These are phyloP conservation scores for Xylaria sp. DNA, from an alignment of 2,329 filamentous ascomycete genomes.

Conservation along the genomic window DNA sequence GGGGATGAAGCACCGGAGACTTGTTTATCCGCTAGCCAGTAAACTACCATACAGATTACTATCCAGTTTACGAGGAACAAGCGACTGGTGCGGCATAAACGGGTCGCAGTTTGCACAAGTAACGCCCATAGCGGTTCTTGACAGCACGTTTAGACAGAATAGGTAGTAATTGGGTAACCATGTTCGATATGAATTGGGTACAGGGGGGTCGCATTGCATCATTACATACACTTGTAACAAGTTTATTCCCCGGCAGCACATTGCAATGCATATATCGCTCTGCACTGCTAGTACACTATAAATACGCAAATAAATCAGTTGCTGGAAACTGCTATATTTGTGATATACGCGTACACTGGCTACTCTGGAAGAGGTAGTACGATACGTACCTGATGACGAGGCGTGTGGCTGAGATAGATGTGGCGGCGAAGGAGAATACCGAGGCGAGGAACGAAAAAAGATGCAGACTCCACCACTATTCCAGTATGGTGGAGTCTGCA, in stretches of 20 bases:
- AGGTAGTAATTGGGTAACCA: background rate
- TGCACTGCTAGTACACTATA: background rate
- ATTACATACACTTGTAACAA: slow-evolving; percentile 19
- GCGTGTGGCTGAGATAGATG: slow-evolving; percentile 15
- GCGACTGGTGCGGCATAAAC: background rate
- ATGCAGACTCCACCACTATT: too few species aligned
- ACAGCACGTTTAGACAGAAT: background rate
- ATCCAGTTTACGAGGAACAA: too few species aligned
- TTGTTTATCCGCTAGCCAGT: background rate
- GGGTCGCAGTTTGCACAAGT: background rate
- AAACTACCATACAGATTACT: too few species aligned
- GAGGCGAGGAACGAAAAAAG: too few species aligned
- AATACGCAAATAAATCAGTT: background rate
- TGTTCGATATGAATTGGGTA: background rate
- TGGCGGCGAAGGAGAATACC: background rate
- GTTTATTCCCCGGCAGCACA: slow-evolving; percentile 10
- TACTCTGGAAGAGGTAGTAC: too few species aligned
- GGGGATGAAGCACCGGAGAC: too few species aligned
- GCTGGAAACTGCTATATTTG: background rate
- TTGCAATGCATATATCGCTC: background rate
- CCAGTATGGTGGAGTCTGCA: too few species aligned
- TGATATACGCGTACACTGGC: background rate
- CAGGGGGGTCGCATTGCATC: slow-evolving; percentile 19
- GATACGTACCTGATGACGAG: slow-evolving; percentile 7
- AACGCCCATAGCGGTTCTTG: background rate